These are phyloP conservation scores for Glebionis coronaria DNA, from an alignment of 129 eudicot genomes.

Conservation along the genomic window DNA sequence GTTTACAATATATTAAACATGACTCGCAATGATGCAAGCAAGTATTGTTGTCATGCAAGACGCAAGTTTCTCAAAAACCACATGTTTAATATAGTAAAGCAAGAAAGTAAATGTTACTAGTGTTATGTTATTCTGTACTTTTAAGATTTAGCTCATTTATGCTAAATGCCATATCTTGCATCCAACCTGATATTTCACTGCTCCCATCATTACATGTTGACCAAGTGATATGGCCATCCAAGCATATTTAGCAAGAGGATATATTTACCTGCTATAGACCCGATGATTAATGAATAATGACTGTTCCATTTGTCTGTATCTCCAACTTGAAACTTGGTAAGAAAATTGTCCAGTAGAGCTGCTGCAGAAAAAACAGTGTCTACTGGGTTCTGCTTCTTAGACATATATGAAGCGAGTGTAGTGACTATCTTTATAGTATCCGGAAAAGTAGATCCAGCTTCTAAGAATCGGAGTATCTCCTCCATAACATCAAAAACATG, in stretches of 20 bases:
- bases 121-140: constrained; percentile 14
- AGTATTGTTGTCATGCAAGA: not conserved
- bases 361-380: constrained; percentile 69
- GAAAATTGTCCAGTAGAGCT: constrained; percentile 47
- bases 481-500: constrained; percentile 61
- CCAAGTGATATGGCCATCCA: not conserved
- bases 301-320: constrained; percentile 46
- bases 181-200: constrained; percentile 6
- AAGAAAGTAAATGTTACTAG: constrained; percentile 1
- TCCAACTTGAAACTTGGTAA: constrained; percentile 51
- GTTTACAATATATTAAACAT: constrained; percentile 4
- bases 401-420: constrained; percentile 55
- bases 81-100: not conserved
- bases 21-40: constrained; percentile 3
- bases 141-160: constrained; percentile 10
- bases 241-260: constrained; percentile 8
- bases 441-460: constrained; percentile 37
- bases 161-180: not conserved
- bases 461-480: constrained; percentile 43
- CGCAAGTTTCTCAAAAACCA: not conserved
- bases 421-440: constrained; percentile 49
- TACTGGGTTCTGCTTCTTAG: constrained; percentile 50
- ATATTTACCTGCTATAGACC: constrained; percentile 61
- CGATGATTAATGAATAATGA: constrained; percentile 43
- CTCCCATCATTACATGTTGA: not conserved